These are phyloP conservation scores for Oryza officinalis DNA, from an alignment of 176 grass and related monocot species.

Conservation along the genomic window DNA sequence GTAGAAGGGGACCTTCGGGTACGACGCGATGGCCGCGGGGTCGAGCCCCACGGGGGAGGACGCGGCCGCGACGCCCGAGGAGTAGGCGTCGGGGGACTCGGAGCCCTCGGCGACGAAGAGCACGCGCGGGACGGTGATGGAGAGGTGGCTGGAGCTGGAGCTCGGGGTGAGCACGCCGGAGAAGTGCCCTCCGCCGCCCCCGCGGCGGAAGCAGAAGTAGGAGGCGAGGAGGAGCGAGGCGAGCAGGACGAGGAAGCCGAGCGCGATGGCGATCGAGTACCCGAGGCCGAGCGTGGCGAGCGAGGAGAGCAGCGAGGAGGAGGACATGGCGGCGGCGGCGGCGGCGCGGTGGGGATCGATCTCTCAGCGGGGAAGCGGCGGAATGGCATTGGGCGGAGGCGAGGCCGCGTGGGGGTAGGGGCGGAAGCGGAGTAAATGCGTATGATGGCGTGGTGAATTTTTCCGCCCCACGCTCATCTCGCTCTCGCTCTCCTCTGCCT, in stretches of 20 bases:
- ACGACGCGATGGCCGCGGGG: conserved; percentile 61
- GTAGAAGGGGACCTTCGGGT: conserved; percentile 64
- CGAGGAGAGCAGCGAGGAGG: conserved; percentile 41
- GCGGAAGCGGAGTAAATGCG: conserved; percentile 53
- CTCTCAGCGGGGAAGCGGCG: conserved; percentile 8
- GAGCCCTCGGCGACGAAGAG: conserved; percentile 80
- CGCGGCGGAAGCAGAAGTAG: conserved; percentile 45
- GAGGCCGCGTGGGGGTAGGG: conserved; percentile 11
- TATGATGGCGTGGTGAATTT: conserved; percentile 52
- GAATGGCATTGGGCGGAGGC: conserved; percentile 51
- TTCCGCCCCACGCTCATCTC: too few relatives aligned
- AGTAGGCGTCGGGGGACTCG: conserved; percentile 50
- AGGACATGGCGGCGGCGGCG: conserved; percentile 15
- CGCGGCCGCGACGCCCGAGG: conserved; percentile 31
- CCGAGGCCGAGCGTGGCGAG: conserved; percentile 57
- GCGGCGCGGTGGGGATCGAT: conserved; percentile 7
- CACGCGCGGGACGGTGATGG: conserved; percentile 61
- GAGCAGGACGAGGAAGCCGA: conserved; percentile 62
- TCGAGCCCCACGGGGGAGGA: conserved; percentile 54
- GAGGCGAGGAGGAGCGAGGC: conserved; percentile 46
- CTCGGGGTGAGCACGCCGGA: conserved; percentile 24
- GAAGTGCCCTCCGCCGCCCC: not conserved
- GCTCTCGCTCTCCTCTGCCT: too few relatives aligned
- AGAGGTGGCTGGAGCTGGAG: conserved; percentile 46
- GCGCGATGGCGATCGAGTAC: conserved; percentile 66